Conservation (phyloP, 345 rosid species). For the Gossypium ekmanianum region DNA sequence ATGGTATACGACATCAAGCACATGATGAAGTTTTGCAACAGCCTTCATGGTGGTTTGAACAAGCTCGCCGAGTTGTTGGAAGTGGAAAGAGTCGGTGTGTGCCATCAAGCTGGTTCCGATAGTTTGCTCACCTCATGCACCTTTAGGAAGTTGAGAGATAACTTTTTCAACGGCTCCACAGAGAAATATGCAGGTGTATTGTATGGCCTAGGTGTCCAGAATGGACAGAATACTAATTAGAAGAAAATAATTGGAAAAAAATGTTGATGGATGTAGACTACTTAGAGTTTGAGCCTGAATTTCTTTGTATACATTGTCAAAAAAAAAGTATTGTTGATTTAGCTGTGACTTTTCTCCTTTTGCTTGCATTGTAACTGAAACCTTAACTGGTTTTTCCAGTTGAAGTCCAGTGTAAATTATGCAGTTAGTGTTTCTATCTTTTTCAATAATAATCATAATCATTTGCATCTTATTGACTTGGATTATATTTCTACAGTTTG, state of each 20-base stretch:
- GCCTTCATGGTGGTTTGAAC: slow-evolving; percentile 3
- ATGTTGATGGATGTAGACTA: not conserved
- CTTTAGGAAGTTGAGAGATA: not conserved
- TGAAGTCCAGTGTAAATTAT: not conserved
- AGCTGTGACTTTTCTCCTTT: slow-evolving; percentile 44
- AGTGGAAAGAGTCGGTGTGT: not conserved
- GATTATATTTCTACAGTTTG: not conserved
- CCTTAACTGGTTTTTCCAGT: slow-evolving; percentile 36
- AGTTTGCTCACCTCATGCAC: not conserved
- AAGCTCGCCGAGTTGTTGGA: slow-evolving; percentile 1
- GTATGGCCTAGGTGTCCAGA: not conserved
- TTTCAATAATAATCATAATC: not conserved
- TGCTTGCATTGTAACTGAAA: slow-evolving; percentile 37
- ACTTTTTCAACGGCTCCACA: not conserved
- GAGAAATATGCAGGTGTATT: slow-evolving; percentile 1
- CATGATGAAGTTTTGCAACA: not conserved
- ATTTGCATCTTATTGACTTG: not conserved
- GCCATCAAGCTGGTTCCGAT: not conserved
- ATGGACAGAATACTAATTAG: not conserved
- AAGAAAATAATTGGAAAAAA: not conserved
- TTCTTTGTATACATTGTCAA: slow-evolving; percentile 63
- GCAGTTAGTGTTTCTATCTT: not conserved
- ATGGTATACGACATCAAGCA: not conserved
- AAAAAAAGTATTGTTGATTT: slow-evolving; percentile 40
- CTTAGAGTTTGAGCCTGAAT: slow-evolving; percentile 45